Base-by-base conservation (phyloP, 495 filamentous ascomycete genomes). In the Lasiosphaeria hispida region DNA sequence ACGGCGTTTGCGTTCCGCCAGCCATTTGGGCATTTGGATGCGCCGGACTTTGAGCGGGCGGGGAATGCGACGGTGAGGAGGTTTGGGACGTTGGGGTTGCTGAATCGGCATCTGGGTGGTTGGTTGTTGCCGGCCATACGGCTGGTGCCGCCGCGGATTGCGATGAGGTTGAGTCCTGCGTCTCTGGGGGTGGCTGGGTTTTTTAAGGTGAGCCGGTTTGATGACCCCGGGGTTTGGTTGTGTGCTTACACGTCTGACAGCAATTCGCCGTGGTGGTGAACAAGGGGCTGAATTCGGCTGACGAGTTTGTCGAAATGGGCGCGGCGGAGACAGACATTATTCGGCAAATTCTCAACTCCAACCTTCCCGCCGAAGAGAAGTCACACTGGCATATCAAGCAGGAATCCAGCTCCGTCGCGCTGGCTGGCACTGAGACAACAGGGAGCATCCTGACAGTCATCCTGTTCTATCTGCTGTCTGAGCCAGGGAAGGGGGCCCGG, bases 391-490 rank as follows among this genome's bases (percentile, higher is more conserved):
- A 66, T n/a, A 56, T 77, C 9, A 23, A 33, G 2, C 44, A 64
- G 1, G 72, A 77, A 53, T 68, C 63, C 9, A 48, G 61, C 15
- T 56, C 48, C 13, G 41, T 73, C 15, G 53, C 67, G 4, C 67
- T 63, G 37, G 73, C 72, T 3, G 73, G 73, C 1, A 66, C 69
- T n/a, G 73, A 75, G 48, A 75, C 73, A 3, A 72, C 72, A 2
- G 62, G 58, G 5, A 61, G 60, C 55, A 54, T 61, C 1, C 49
- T 75, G 8, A 65, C 66, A 10, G 60, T 64, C 15, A 71, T 65
- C 9, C 61, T 68, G 1, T 72, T 59, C 39, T 60, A 72, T 48
- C 55, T 75, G 13, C 51, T 76, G 6, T 58, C 59, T 0, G 66
- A 74, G 53, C 67, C 68, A 7, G 41, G 56, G 0, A 63, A 66